Conservation (phyloP, 306 rosid genomes). For the Dalbergia cultrata region DNA sequence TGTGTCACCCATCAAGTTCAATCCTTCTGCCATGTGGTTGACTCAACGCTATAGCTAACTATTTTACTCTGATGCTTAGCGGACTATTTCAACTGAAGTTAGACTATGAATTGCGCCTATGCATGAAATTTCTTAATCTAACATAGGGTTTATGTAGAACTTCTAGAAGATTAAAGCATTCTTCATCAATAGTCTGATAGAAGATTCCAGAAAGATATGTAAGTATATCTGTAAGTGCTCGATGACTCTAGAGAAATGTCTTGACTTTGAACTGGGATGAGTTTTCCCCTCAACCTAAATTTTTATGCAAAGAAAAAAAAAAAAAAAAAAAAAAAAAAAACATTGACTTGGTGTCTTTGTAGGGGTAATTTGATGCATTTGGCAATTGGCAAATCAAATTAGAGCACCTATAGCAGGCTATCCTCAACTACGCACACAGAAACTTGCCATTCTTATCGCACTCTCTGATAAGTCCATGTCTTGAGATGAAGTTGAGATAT, state of each 20-base stretch:
- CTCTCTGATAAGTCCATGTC: not conserved
- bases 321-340: too few relatives aligned
- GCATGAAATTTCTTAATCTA: not conserved
- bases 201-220: not conserved
- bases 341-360: not conserved
- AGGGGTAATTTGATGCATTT: not conserved
- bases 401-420: not conserved
- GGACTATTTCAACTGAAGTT: slow-evolving; percentile 33
- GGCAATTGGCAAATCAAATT: not conserved
- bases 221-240: too few relatives aligned
- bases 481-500: slow-evolving; percentile 1
- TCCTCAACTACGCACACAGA: not conserved
- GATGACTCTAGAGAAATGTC: too few relatives aligned
- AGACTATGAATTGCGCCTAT: slow-evolving; percentile 19
- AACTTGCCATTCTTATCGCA: not conserved
- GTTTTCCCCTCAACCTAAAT: too few relatives aligned
- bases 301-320: too few relatives aligned
- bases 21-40: not conserved
- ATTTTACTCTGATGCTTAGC: not conserved
- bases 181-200: not conserved
- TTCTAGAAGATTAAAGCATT: not conserved
- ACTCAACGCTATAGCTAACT: not conserved
- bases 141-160: not conserved
- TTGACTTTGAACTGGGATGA: too few relatives aligned
- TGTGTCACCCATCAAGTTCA: too few relatives aligned